Evolutionary conservation across 139 green algal species (phyloP), one percentile per base, ranked within the genome.

Genomic region (Haematococcus lacustris): DNA sequence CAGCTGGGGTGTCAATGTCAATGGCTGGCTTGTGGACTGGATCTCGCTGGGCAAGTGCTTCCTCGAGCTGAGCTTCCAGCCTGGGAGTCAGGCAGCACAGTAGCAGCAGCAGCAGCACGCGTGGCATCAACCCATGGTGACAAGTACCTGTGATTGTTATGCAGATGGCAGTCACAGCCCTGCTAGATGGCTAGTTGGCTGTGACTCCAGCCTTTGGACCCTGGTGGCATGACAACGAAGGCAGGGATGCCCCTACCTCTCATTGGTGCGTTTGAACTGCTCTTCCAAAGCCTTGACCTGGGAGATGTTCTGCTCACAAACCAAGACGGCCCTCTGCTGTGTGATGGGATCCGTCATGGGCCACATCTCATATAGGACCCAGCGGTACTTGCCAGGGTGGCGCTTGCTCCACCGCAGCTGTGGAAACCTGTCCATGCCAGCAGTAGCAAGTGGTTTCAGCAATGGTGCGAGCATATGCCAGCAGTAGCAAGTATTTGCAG

Each of bases 321-420:
- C 76, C 59, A 88, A 76, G 40, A 86, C 73, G 3, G 80, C 80
- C 30, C 71, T 72, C 65, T 77, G 40, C 62, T 76, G 78, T 38
- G 73, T 82, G 38, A 87, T 77, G 21, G 83, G 83, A 73, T 89
- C 83, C 1, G 61, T 76, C 51, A 84, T 78, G 3, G 78, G 76
- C 83, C 83, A 89, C 78, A 89, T 87, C 71, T 89, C 83, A 62
- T 83, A 84, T 51, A 88, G 79, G 62, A 88, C 83, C 83, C 83
- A 88, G 41, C 83, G 79, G 70, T 76, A 85, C 70, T 88, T 88
- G 69, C 83, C 83, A 38, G 83, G 78, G 25, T 78, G 69, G 26
- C 83, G 83, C 73, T 84, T 86, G 75, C 77, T 85, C 74, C 74
- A 83, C 70, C 83, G 75, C 47, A 88, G 77, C 75, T 88, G 83